Evolutionary conservation across 805 yeast genomes (phyloP).

Genomic region (Candida sphagnicola): DNA sequence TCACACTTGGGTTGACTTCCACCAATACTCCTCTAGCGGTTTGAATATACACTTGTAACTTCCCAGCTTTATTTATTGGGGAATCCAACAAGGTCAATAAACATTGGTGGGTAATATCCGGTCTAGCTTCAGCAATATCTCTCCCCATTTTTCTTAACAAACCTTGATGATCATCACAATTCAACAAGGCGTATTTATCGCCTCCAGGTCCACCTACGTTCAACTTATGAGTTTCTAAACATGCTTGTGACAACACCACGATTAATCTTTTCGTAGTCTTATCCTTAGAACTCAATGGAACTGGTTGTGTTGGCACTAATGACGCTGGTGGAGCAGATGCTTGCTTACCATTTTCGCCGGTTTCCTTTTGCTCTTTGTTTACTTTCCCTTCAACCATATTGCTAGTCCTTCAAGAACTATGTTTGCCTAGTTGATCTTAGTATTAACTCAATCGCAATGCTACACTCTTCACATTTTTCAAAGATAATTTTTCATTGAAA

Average conservation of each 20-base stretch:
- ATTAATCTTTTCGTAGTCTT: slow-evolving; percentile 81
- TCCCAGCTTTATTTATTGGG: slow-evolving; percentile 98
- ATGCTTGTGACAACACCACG: slow-evolving; percentile 95
- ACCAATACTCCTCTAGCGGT: slow-evolving; percentile 92
- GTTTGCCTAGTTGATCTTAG: too few relatives aligned
- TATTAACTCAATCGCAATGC: background rate
- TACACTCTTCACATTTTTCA: background rate
- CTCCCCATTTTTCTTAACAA: slow-evolving; percentile 91
- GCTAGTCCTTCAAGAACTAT: background rate
- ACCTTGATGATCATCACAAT: slow-evolving; percentile 99
- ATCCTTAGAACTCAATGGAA: slow-evolving; percentile 76
- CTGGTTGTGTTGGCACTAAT: slow-evolving; percentile 84
- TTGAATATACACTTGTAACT: slow-evolving; percentile 91
- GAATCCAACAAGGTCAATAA: slow-evolving; percentile 89
- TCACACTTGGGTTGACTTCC: slow-evolving; percentile 93
- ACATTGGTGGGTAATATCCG: slow-evolving; percentile 99
- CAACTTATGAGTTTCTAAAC: slow-evolving; percentile 90
- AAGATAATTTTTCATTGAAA: background rate
- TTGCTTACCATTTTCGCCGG: slow-evolving; percentile 6
- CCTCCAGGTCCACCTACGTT: slow-evolving; percentile 73
- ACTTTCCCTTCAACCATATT: slow-evolving; percentile 8
- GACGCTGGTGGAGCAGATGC: slow-evolving; percentile 49
- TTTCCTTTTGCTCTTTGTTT: slow-evolving; percentile 4
- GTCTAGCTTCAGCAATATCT: slow-evolving; percentile 96
- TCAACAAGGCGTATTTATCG: slow-evolving; percentile 87